Conservation (phyloP, 2,329 filamentous ascomycete genomes). For the Seiridium unicorne region DNA sequence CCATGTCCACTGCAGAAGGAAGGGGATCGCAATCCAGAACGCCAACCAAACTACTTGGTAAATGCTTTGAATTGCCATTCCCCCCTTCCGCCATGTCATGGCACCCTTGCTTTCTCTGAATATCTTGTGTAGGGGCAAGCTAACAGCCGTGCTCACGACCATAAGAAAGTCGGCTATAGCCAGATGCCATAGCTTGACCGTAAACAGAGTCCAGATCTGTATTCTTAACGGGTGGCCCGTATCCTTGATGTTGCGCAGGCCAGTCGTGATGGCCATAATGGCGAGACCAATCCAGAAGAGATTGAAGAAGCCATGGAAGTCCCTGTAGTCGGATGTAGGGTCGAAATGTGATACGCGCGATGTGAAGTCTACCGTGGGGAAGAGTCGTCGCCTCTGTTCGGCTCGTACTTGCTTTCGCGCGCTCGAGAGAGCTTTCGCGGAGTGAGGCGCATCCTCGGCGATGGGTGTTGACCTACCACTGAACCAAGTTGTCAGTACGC, state of each 20-base stretch:
- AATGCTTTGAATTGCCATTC: slow-evolving; percentile 79
- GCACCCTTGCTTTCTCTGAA: slow-evolving; percentile 54
- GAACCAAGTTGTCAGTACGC: not conserved
- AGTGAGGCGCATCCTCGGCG: slow-evolving; percentile 88
- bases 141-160: slow-evolving; percentile 72
- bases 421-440: slow-evolving; percentile 79
- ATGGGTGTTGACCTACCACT: slow-evolving; percentile 84
- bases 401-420: slow-evolving; percentile 82
- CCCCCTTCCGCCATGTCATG: slow-evolving; percentile 72
- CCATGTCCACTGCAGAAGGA: slow-evolving; percentile 89
- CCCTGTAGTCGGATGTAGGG: slow-evolving; percentile 83
- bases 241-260: slow-evolving; percentile 89
- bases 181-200: slow-evolving; percentile 84
- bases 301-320: slow-evolving; percentile 97
- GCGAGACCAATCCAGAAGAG: slow-evolving; percentile 96
- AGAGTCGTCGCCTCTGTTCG: slow-evolving; percentile 78
- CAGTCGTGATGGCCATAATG: slow-evolving; percentile 96
- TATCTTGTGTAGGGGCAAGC: slow-evolving; percentile 70
- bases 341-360: slow-evolving; percentile 95
- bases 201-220: slow-evolving; percentile 85
- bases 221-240: slow-evolving; percentile 84
- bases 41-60: slow-evolving; percentile 78
- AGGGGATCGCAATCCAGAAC: slow-evolving; percentile 83
- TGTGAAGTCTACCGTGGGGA: slow-evolving; percentile 89
- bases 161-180: slow-evolving; percentile 81